Conservation (phyloP, 2,329 filamentous ascomycete species). For the Fusarium lyarnte region DNA sequence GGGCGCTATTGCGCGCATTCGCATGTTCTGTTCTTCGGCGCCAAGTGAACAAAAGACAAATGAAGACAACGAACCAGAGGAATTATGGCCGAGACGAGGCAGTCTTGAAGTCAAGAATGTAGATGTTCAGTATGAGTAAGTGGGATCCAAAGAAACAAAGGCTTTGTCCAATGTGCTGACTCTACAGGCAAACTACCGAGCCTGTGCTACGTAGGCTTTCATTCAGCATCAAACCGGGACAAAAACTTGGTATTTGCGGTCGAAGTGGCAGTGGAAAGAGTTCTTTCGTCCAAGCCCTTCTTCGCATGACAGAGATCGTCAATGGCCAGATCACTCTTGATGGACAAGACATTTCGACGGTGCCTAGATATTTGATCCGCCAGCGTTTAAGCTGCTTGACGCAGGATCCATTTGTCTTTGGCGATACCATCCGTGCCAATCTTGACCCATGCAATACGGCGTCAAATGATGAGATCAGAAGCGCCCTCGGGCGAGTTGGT, state of each 20-base stretch:
- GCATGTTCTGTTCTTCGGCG: slow-evolving; percentile 40
- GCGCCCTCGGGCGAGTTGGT: slow-evolving; percentile 57
- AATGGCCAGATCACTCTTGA: slow-evolving; percentile 58
- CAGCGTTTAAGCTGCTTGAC: slow-evolving; percentile 57
- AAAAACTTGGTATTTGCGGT: slow-evolving; percentile 57
- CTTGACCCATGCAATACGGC: slow-evolving; percentile 54
- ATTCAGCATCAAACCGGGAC: slow-evolving; percentile 46
- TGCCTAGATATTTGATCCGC: slow-evolving; percentile 44
- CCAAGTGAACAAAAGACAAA: slow-evolving; percentile 35
- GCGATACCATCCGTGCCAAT: slow-evolving; percentile 60
- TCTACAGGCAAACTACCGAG: slow-evolving; percentile 29
- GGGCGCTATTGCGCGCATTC: slow-evolving; percentile 45
- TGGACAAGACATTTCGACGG: slow-evolving; percentile 49
- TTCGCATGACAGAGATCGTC: slow-evolving; percentile 58
- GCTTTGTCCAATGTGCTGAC: not conserved
- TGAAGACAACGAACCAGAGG: slow-evolving; percentile 23
- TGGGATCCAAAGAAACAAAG: not conserved
- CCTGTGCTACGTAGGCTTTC: slow-evolving; percentile 46
- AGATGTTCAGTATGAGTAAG: slow-evolving; percentile 45
- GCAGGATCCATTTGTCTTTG: slow-evolving; percentile 63
- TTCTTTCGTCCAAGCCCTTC: slow-evolving; percentile 55
- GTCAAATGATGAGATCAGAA: slow-evolving; percentile 54
- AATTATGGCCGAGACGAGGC: slow-evolving; percentile 39
- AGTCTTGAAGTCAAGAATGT: slow-evolving; percentile 37
- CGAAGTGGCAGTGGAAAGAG: slow-evolving; percentile 53